Base-by-base conservation (phyloP, 352 stramenopile species). In the Elongisporangium prolatum region DNA sequence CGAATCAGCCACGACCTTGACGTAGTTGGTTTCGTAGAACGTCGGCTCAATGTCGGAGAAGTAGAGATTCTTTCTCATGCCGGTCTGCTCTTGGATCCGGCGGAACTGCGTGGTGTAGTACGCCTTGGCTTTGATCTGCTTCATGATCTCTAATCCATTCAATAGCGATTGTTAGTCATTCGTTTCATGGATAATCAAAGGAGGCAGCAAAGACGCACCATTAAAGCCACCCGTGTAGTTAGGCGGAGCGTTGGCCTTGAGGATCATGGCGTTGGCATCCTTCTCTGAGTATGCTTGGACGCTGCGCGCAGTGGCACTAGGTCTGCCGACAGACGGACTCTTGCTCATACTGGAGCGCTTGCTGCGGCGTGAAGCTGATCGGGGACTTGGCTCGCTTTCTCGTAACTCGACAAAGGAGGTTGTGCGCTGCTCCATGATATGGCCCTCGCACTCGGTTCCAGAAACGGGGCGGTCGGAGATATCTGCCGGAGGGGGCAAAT, bases 21-120 rank as follows among this genome's bases (percentile, higher is more conserved):
- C 55, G 63, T 89, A 92, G 57, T 79, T 87, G 62, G 61, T 61
- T 55, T 90, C 83, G 64, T 88, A 92, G 54, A 74, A 74, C 28
- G 69, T 79, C 16, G 77, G 78, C 11, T 61, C 71, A 2, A 80
- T 59, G 56, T 88, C 70, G 21, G 70, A 83, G 65, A 92, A 92
- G 50, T 69, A 84, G 20, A 92, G 68, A 21, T 73, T 65, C 21
- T 71, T 71, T 56, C 60, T 68, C 80, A 92, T 92, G 50, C 74
- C 81, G 11, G 81, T 89, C 55, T 89, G 83, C 61, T 84, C 67
- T 67, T 92, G 83, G 59, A 92, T 87, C 47, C 77, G 76, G 56
- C 87, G 80, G 68, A 92, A 92, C 65, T 92, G 83, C 52, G 81
- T 54, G 51, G 77, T 86, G 65, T 86, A 89, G 64, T 88, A 92